Evolutionary conservation across 1,139 yeast genomes (phyloP).

Genomic region (Pichia inconspicua): DNA sequence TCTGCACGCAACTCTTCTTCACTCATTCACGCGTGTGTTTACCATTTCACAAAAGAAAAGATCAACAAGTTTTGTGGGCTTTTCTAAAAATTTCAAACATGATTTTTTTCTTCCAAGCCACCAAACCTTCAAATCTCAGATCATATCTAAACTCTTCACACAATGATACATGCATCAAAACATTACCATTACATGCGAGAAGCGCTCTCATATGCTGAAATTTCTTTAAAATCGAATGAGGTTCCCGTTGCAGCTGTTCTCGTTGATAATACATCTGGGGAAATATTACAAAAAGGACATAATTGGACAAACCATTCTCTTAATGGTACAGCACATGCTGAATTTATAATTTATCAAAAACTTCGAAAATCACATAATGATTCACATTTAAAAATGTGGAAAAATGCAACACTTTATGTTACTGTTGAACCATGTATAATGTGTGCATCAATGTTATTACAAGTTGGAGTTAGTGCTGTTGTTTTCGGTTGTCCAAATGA

Average conservation of each 20-base stretch:
- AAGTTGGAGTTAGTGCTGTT: constrained; percentile 63
- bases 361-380: constrained; percentile 31
- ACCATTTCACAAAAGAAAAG: neutral
- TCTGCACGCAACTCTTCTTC: constrained; percentile 15
- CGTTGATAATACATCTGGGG: constrained; percentile 33
- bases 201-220: constrained; percentile 47
- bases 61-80: neutral
- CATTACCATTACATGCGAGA: constrained; percentile 37
- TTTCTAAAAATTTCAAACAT: too few species aligned
- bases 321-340: constrained; percentile 88
- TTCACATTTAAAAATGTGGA: constrained; percentile 32
- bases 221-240: constrained; percentile 50
- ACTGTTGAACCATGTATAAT: constrained; percentile 97
- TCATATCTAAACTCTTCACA: neutral
- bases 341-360: constrained; percentile 67
- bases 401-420: constrained; percentile 62
- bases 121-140: neutral
- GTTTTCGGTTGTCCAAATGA: constrained; percentile 92
- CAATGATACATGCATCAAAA: constrained; percentile 5
- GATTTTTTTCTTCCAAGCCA: neutral
- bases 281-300: constrained; percentile 69
- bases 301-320: constrained; percentile 84
- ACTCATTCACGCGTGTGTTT: neutral
- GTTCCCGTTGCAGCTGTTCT: constrained; percentile 73
- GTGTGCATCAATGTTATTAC: constrained; percentile 93